Base-by-base conservation (phyloP, 495 filamentous ascomycete genomes). In the Trichoderma asperelloides region DNA sequence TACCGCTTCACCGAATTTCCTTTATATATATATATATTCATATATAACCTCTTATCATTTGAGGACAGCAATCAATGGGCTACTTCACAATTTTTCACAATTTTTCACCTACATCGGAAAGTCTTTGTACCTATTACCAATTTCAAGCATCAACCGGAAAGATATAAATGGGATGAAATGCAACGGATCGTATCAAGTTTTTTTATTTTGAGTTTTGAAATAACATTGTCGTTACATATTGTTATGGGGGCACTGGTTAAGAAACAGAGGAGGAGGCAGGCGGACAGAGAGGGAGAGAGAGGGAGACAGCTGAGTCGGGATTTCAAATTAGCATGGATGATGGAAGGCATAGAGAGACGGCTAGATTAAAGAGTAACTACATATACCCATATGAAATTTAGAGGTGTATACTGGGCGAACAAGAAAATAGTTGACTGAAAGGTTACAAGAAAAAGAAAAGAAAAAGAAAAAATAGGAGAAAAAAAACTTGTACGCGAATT, bases 271-370 rank as follows among this genome's bases (percentile, higher is more conserved):
- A 15, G 13, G 43, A n/a, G 16, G 2, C 2, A 45, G 12, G 2
- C 2, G 1, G 16, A 13, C 2, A 13, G 43, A 47, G 18, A n/a
- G 47, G 23, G 16, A 51, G 3, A 23, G 21, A 51, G 16, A 51
- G 47, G 5, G 33, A 37, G 33, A 37, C 33, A 8, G 9, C 33
- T 37, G 33, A 37, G 33, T 51, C 3, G n/a, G 18, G 13, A 47
- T 51, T 51, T 51, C 21, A 21, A 8, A 51, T n/a, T 1, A n/a
- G 21, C 47, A n/a, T 51, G 40, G 7, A 47, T 33, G 25, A 23
- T 30, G 28, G 25, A 28, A 37, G 30, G 9, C 45, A 64, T 68
- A 65, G 62, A 51, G 37, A 63, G 62, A 51, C 66, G 43, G 55
- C 55, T 60, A 60, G 55, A 12, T 8, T 2, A 15, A 18, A 13